phyloP scores from a whole-genome alignment of 495 filamentous ascomycete genomes.

The Annulohypoxylon moriforme region DNA sequence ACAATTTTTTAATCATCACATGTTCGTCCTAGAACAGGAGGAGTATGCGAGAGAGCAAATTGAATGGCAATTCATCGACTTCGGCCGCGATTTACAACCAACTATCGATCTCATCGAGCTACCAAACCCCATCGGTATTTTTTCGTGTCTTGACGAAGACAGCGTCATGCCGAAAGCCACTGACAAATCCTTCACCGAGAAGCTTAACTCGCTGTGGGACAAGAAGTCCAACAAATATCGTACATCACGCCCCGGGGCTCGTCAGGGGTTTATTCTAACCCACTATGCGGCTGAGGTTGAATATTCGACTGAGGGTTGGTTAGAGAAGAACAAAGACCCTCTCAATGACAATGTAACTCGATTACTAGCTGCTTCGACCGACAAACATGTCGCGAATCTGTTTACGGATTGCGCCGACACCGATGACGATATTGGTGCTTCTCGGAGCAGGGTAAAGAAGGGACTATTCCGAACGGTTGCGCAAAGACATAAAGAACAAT shows the following conservation, averaged over 20 bases:
- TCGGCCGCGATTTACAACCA: conserved; percentile 95
- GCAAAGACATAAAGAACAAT: conserved; percentile 96
- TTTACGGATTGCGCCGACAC: conserved; percentile 88
- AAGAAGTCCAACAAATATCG: conserved; percentile 94
- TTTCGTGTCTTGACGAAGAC: conserved; percentile 98
- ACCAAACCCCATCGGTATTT: conserved; percentile 97
- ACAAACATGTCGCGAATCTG: conserved; percentile 83
- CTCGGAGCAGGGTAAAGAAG: conserved; percentile 91
- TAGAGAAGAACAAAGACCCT: conserved; percentile 99
- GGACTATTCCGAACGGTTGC: conserved; percentile 97
- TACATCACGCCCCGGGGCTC: conserved; percentile 75
- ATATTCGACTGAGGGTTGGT: conserved; percentile 93
- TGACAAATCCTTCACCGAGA: conserved; percentile 96
- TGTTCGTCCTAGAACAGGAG: conserved; percentile 99
- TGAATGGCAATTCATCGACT: conserved; percentile 99
- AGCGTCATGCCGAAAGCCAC: conserved; percentile 99
- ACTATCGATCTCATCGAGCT: conserved; percentile 98
- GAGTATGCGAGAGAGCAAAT: conserved; percentile 98
- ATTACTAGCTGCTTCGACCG: conserved; percentile 81
- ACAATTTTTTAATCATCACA: conserved; percentile 99
- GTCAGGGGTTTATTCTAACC: conserved; percentile 94
- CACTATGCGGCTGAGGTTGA: conserved; percentile 99
- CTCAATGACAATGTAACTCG: conserved; percentile 96
- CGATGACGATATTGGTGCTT: conserved; percentile 71
- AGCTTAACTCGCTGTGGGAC: conserved; percentile 96